Percentiles rank a stretch among this genome's conserved stretches.
Conservation (phyloP, 2,329 filamentous ascomycete genomes). For the Pseudogymnoascus sp. region DNA sequence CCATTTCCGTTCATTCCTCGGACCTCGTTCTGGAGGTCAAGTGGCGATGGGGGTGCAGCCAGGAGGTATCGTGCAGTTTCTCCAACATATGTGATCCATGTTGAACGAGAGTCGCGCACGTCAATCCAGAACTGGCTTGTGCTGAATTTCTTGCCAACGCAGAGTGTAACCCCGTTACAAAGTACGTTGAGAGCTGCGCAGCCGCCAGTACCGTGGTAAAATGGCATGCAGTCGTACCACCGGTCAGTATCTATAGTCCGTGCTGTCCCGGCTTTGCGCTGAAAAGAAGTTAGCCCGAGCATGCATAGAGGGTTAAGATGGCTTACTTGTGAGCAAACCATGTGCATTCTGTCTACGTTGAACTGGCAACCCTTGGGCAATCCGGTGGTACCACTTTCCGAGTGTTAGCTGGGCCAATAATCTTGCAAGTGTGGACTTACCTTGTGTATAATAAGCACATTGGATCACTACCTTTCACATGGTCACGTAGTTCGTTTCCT, state of each 20-base stretch:
- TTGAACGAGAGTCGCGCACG: constrained; percentile 56
- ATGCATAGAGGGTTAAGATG: background rate
- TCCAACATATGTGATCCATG: constrained; percentile 68
- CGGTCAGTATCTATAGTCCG: constrained; percentile 38
- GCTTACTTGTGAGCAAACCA: constrained; percentile 20
- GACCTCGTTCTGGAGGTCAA: constrained; percentile 50
- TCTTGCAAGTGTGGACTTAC: constrained; percentile 23
- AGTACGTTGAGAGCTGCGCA: constrained; percentile 23
- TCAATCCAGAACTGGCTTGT: constrained; percentile 64
- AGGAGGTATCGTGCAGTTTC: constrained; percentile 69
- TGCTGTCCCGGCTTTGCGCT: constrained; percentile 15
- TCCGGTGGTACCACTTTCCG: constrained; percentile 59
- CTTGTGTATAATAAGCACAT: constrained; percentile 63
- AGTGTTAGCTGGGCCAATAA: background rate
- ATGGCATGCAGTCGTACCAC: constrained; percentile 69
- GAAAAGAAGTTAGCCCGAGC: background rate
- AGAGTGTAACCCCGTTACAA: constrained; percentile 42
- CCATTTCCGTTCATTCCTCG: constrained; percentile 58
- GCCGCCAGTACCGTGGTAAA: constrained; percentile 65
- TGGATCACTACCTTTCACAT: constrained; percentile 44
- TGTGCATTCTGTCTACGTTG: constrained; percentile 37
- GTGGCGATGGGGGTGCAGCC: constrained; percentile 53
- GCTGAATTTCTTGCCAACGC: constrained; percentile 59
- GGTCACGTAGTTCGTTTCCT: constrained; percentile 44
- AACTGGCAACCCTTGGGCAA: constrained; percentile 63